A percentile compares a stretch with the other conserved stretches of the same genome.
phyloP scores from a whole-genome alignment of 768 basidiomycete species.

The Paxillus ammoniavirescens region DNA sequence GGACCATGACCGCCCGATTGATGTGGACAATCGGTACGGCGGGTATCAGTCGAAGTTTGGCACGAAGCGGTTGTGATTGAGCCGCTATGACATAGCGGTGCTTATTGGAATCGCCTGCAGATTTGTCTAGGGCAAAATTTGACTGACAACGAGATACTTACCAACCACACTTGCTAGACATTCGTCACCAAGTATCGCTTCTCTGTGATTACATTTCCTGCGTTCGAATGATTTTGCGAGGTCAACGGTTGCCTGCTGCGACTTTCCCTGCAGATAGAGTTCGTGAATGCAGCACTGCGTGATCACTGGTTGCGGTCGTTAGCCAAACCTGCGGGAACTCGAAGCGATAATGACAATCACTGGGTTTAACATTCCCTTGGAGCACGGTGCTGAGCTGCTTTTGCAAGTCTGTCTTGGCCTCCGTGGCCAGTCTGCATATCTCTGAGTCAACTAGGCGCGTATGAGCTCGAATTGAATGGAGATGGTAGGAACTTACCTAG shows the following conservation, averaged over 20 bases:
- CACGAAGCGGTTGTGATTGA: constrained; percentile 73
- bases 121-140: constrained; percentile 6
- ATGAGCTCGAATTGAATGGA: constrained; percentile 5
- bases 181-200: constrained; percentile 80
- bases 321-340: constrained; percentile 28
- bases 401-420: constrained; percentile 70
- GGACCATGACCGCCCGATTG: constrained; percentile 88
- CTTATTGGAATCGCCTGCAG: constrained; percentile 75
- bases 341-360: constrained; percentile 40
- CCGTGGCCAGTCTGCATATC: constrained; percentile 68
- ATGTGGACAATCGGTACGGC: constrained; percentile 90
- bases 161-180: constrained; percentile 84
- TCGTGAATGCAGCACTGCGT: constrained; percentile 97
- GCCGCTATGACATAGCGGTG: constrained; percentile 91
- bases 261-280: constrained; percentile 80
- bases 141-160: constrained; percentile 24
- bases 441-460: constrained; percentile 71
- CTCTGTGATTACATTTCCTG: constrained; percentile 91
- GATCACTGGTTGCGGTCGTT: constrained; percentile 78
- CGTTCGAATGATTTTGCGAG: constrained; percentile 93
- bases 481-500: constrained; percentile 53
- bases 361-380: constrained; percentile 87
- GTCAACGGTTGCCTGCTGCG: constrained; percentile 74
- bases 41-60: constrained; percentile 67
- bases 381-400: constrained; percentile 76